A percentile compares a stretch with the other conserved stretches of the same genome.
These are phyloP conservation scores for Dioscorea cayenensis DNA, from an alignment of 116 monocot species.

Conservation along the genomic window DNA sequence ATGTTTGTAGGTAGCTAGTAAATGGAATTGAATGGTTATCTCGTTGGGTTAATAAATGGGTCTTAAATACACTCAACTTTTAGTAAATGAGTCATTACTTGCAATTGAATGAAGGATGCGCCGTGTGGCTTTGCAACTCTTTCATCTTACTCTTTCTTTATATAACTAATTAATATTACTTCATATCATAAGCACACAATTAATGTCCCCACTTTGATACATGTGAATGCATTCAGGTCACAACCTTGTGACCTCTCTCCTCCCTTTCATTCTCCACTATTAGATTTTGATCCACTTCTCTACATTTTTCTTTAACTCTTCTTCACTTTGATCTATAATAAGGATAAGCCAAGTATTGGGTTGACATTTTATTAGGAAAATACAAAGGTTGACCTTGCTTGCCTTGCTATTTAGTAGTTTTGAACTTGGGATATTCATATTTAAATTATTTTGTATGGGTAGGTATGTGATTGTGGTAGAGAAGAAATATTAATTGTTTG, in stretches of 20 bases:
- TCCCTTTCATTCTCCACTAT: background rate
- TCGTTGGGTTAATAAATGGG: conserved; percentile 28
- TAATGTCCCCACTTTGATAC: background rate
- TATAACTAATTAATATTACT: background rate
- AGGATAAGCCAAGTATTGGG: background rate
- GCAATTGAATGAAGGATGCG: conserved; percentile 1
- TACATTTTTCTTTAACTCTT: background rate
- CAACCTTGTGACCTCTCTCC: background rate
- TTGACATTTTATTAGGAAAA: background rate
- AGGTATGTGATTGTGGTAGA: too few species aligned
- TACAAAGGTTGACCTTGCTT: background rate
- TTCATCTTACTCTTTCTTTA: background rate
- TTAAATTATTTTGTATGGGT: background rate
- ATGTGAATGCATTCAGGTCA: background rate
- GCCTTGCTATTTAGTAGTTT: background rate
- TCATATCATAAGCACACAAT: background rate
- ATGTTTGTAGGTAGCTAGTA: background rate
- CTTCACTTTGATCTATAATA: background rate
- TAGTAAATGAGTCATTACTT: background rate
- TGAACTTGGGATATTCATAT: too few species aligned
- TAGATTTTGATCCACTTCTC: background rate
- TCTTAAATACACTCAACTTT: background rate
- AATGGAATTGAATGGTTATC: conserved; percentile 25
- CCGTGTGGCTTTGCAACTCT: conserved; percentile 4
- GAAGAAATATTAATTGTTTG: too few species aligned